Evolutionary conservation across 768 basidiomycete species (phyloP), one percentile per base, ranked within the genome.

Genomic region (Coprinellus micaceus): DNA sequence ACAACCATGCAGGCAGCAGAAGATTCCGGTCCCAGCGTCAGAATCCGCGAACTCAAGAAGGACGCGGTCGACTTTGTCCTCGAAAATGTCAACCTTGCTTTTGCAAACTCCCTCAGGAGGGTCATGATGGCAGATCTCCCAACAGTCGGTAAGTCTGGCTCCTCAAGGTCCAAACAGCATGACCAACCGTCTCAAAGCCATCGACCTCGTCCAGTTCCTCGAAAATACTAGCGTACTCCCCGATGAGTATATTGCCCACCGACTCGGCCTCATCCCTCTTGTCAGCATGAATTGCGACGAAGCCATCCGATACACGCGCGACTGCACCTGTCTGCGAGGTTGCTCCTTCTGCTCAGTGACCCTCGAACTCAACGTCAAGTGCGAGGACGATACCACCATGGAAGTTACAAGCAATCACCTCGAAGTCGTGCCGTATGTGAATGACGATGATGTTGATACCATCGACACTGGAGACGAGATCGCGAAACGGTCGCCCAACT

Each of bases 121-220:
- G 89, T 93, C 37, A 88, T 98, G 77, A 95, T 98, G 74, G 96
- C 97, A 26, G 94, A 98, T 71, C 86, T 99, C 60, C 91, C 95
- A 17, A 98, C 97, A 56, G 82, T 99, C 60, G 94, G 95, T 94
- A 67, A 67, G 90, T 77, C 24, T 36, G 7, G n/a, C 50, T 29
- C 26, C 24, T 12, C 15, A 36, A 28, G 30, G 43, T 33, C 7
- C 39, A 39, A 53, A 17, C 15, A 36, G 60, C 26, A 52, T 36
- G 22, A n/a, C 47, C 39, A 5, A 39, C 33, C 33, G 47, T 62
- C 64, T 52, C 17, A 37, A 60, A 98, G 97, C 95, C 33, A 98
- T 99, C 61, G 97, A 99, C 75, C 88, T 96, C 73, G 96, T 98
- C 11, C 90, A 94, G 71, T 89, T 98, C 60, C 82, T 88, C 57